phyloP scores from a whole-genome alignment of 1,139 yeast species.

The Scheffersomyces parashehatae region DNA sequence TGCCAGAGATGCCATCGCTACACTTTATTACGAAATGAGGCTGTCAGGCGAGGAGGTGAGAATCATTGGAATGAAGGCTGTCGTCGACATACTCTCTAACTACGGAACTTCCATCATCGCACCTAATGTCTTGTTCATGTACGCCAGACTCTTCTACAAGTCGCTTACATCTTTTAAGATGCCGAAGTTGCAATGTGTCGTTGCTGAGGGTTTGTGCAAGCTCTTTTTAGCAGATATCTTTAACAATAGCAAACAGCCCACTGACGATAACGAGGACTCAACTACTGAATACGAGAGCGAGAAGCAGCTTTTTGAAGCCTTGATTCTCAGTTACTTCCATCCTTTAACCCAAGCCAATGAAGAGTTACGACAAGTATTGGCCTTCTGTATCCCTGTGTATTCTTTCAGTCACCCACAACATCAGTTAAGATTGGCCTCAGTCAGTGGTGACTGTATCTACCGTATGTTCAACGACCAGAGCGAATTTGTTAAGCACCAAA shows the following conservation, averaged over 20 bases:
- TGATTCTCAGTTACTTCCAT: slow-evolving; percentile 74
- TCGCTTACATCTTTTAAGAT: slow-evolving; percentile 58
- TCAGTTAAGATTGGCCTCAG: slow-evolving; percentile 64
- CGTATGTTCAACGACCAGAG: slow-evolving; percentile 53
- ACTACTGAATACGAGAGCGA: slow-evolving; percentile 29
- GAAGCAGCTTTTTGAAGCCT: slow-evolving; percentile 60
- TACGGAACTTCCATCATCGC: slow-evolving; percentile 74
- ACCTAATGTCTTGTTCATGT: slow-evolving; percentile 37
- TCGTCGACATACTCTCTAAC: slow-evolving; percentile 76
- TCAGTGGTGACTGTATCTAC: slow-evolving; percentile 66
- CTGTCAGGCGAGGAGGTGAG: slow-evolving; percentile 55
- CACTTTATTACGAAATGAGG: slow-evolving; percentile 14
- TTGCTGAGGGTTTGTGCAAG: slow-evolving; percentile 88
- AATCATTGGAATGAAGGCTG: slow-evolving; percentile 62
- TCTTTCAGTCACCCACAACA: slow-evolving; percentile 77
- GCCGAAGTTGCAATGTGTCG: slow-evolving; percentile 72
- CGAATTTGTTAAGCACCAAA: slow-evolving; percentile 24
- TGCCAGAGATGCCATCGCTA: slow-evolving; percentile 16
- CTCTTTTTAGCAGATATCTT: slow-evolving; percentile 77
- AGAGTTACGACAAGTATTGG: slow-evolving; percentile 74
- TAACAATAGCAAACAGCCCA: slow-evolving; percentile 43
- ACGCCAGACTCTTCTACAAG: slow-evolving; percentile 62
- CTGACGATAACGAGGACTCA: slow-evolving; percentile 14
- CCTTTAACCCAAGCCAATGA: slow-evolving; percentile 64
- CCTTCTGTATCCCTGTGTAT: slow-evolving; percentile 89